Evolutionary conservation across 1,139 yeast species (phyloP), one percentile per base, ranked within the genome.

Genomic region (Cylindricascospora bacillispora): DNA sequence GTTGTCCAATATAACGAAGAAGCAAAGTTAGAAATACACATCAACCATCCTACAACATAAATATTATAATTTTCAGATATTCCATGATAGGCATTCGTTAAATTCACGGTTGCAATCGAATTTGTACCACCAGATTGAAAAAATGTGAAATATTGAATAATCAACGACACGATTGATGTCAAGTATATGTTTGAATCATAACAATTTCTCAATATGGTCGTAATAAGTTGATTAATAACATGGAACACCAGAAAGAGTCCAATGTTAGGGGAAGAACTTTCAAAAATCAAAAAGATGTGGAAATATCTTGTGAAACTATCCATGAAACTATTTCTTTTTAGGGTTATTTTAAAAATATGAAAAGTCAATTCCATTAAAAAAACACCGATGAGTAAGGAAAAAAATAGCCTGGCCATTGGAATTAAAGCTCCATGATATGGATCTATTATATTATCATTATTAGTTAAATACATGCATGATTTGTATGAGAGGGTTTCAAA

Each of bases 31-130:
- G 93, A 70, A 5, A 79, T 49, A 48, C 81, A 81, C 7, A 95
- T 82, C 32, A 89, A 57, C 1, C 78, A 29, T 0, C 95, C 95
- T 6, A 89, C 94, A 5, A 70, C 47, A n/a, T 67, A 47, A 10
- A 85, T 68, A 40, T 77, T 71, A 48, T 85, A 92, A 22, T 66
- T 54, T 21, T 63, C 65, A 0, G 67, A 52, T 4, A 86, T 63
- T 0, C 98, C 98, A 49, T 89, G 89, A 52, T 89, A 89, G 1
- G 95, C 86, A 50, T 89, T 85, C 0, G 94, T 73, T 17, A 89
- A 63, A 45, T 89, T 95, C 15, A 89, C 74, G 0, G 95, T 79
- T 0, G 95, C 92, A 43, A 89, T 65, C 29, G 94, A 85, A 48
- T 89, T 89, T 1, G 97, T 85, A 33, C 82, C 83, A 0, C 97